Evolutionary conservation across 257 asterid genomes (phyloP).

Genomic region (Ballota nigra): DNA sequence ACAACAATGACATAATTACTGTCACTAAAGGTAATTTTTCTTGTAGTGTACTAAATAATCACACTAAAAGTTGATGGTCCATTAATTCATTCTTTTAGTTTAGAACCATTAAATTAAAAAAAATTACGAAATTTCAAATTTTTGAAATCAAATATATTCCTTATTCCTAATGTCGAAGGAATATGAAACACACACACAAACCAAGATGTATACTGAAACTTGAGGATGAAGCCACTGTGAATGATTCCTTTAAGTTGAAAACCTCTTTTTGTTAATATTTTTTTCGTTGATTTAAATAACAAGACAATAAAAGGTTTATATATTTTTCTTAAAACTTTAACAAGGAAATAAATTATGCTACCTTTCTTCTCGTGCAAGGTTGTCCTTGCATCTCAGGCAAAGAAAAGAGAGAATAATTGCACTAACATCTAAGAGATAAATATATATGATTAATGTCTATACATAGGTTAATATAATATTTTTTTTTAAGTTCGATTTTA

Average conservation of each 20-base stretch:
- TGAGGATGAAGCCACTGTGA: constrained; percentile 35
- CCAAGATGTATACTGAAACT: constrained; percentile 20
- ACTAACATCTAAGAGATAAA: constrained; percentile 35
- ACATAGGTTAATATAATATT: not conserved
- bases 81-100: not conserved
- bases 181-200: constrained; percentile 12
- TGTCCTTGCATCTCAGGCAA: constrained; percentile 42
- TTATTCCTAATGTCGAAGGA: constrained; percentile 38
- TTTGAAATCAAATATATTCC: constrained; percentile 40
- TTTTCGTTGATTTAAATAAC: constrained; percentile 26
- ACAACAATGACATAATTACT: no score
- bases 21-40: no score
- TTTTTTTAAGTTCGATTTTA: no score
- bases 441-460: not conserved
- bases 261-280: constrained; percentile 17
- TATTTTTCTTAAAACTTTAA: constrained; percentile 21
- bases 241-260: constrained; percentile 33
- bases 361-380: constrained; percentile 67
- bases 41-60: no score
- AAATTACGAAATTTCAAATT: constrained; percentile 12
- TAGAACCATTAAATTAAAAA: not conserved
- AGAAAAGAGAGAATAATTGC: constrained; percentile 25
- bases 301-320: constrained; percentile 31
- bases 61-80: not conserved
- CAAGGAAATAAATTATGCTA: constrained; percentile 43